Percentiles rank a stretch among this genome's conserved stretches.
Evolutionary conservation across 2,329 filamentous ascomycete species (phyloP).

Genomic region (Elsinoe australis): DNA sequence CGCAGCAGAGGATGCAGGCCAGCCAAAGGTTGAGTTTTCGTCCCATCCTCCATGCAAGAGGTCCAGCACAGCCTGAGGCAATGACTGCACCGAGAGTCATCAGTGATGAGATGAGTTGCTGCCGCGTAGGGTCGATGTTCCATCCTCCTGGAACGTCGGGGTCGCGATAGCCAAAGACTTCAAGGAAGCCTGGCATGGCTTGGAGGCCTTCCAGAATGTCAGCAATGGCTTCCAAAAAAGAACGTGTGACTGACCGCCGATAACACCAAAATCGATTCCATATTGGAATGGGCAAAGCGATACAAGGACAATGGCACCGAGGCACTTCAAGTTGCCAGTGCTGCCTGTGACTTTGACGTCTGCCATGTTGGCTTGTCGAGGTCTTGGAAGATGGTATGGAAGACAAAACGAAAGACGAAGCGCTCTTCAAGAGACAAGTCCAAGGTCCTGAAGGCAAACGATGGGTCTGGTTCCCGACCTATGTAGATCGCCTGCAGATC

Average conservation of each 20-base stretch:
- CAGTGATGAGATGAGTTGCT: slow-evolving; percentile 40
- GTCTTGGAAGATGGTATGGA: background rate
- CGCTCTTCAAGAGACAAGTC: slow-evolving; percentile 10
- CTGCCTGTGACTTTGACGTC: slow-evolving; percentile 20
- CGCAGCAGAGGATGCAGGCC: slow-evolving; percentile 44
- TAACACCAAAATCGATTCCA: slow-evolving; percentile 46
- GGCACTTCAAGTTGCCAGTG: slow-evolving; percentile 39
- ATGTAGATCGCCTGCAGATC: slow-evolving; percentile 15
- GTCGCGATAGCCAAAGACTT: slow-evolving; percentile 33
- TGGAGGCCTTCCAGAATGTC: slow-evolving; percentile 31
- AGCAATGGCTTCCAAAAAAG: background rate
- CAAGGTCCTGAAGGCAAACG: slow-evolving; percentile 23
- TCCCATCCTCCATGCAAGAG: slow-evolving; percentile 37
- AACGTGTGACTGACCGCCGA: slow-evolving; percentile 33
- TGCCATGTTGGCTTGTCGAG: background rate
- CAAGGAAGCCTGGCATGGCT: slow-evolving; percentile 45
- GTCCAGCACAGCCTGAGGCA: slow-evolving; percentile 35
- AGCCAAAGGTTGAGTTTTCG: slow-evolving; percentile 40
- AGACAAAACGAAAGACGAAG: background rate
- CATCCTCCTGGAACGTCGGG: slow-evolving; percentile 26
- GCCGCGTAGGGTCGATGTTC: slow-evolving; percentile 34
- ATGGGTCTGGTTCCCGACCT: slow-evolving; percentile 14
- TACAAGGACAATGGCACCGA: slow-evolving; percentile 42
- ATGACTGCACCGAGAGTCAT: slow-evolving; percentile 43
- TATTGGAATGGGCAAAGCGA: slow-evolving; percentile 48